phyloP scores from a whole-genome alignment of 176 grass and related monocot genomes.

The bread wheat (Triticum aestivum) region DNA sequence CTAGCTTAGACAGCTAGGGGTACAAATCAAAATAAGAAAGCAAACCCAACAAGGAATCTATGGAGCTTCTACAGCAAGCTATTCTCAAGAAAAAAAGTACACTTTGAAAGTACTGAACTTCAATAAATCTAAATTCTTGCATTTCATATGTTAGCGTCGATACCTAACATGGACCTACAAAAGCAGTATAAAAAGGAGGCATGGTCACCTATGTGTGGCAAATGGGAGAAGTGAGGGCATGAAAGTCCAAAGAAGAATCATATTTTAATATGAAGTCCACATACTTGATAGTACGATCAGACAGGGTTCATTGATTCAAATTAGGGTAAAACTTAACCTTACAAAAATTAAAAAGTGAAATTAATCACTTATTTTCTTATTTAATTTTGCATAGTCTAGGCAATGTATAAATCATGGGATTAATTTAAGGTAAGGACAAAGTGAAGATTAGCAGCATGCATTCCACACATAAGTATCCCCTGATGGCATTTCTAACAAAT shows the following conservation, averaged over 20 bases:
- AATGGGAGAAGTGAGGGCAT: background rate
- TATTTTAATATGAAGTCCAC: background rate
- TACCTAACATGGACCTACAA: background rate
- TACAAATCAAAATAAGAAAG: constrained; percentile 18
- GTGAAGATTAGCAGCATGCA: background rate
- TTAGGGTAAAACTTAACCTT: background rate
- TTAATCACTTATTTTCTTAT: background rate
- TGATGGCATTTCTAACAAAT: constrained; percentile 7
- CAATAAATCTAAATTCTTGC: background rate
- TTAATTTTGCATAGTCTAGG: background rate
- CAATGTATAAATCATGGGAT: background rate
- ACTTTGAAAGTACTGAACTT: background rate
- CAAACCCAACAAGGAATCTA: background rate
- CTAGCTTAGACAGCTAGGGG: background rate
- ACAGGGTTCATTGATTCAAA: background rate
- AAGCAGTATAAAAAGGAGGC: background rate
- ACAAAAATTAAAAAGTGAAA: background rate
- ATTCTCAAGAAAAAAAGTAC: background rate
- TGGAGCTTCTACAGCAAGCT: background rate
- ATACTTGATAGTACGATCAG: background rate
- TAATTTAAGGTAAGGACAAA: background rate
- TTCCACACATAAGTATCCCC: constrained; percentile 7
- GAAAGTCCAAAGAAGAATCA: background rate
- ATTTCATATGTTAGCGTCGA: background rate
- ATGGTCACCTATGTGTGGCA: background rate